Evolutionary conservation across 78 protist genomes (phyloP).

Genomic region (Bigelowiella natans): DNA sequence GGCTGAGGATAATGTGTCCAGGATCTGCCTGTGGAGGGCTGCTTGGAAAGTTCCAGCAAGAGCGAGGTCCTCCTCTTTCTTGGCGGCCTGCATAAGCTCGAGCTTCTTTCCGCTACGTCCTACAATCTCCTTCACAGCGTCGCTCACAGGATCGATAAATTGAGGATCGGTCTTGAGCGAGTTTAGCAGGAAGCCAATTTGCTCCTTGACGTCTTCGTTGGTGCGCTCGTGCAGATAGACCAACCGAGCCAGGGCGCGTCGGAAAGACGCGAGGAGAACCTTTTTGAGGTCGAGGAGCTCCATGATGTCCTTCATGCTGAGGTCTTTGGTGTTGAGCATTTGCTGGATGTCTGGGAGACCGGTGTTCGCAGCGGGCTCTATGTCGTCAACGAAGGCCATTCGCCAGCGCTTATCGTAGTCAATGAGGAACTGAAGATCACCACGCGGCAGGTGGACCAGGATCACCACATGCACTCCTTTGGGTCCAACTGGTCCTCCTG

Average conservation of each 20-base stretch:
- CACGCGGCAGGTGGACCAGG: slow-evolving; percentile 4
- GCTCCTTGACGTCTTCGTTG: not conserved
- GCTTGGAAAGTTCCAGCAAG: slow-evolving; percentile 5
- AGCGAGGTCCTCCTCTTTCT: not conserved
- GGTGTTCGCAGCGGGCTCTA: not conserved
- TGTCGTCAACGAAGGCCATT: not conserved
- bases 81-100: not conserved
- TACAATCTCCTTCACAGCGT: not conserved
- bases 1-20: not conserved
- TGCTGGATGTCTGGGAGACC: not conserved
- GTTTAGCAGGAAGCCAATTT: not conserved
- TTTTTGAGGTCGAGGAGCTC: not conserved
- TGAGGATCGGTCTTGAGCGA: not conserved
- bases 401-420: slow-evolving; percentile 2
- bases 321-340: not conserved
- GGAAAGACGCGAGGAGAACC: not conserved
- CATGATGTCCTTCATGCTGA: not conserved
- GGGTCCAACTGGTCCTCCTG: not conserved
- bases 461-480: not conserved
- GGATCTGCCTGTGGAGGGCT: slow-evolving; percentile 2
- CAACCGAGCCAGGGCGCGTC: not conserved
- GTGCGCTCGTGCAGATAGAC: not conserved
- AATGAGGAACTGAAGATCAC: not conserved
- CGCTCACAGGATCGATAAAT: not conserved
- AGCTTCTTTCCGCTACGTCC: not conserved